Base-by-base conservation (phyloP, 805 yeast species). In the Priceomyces carsonii region DNA sequence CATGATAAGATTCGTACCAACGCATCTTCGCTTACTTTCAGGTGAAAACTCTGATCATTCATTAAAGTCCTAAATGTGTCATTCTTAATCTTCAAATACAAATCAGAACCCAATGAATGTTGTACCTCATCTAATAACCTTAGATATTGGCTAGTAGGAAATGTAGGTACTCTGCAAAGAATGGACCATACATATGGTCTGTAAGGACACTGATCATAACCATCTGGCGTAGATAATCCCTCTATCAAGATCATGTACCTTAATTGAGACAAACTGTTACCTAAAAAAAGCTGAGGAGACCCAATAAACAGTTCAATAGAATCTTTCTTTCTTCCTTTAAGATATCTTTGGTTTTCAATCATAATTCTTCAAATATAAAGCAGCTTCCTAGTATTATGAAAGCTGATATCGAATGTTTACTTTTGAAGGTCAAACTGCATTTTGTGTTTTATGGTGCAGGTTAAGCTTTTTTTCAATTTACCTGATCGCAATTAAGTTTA, bases 1-100 rank as follows among this genome's bases (percentile, higher is more conserved):
- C 85, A 80, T 20, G 85, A 82, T 17, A 89, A 67, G 3, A 88
- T 63, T 29, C 96, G 61, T 7, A 82, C 71, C 27, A 89, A 59
- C 1, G 85, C 62, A 3, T 75, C 78, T 50, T 87, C 95, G n/a
- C 77, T 58, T 2, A 88, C 95, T 36, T 72, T 73, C 31, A 62
- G 60, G 38, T 77, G 79, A 61, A 88, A 89, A 10, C 58, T 54
- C 17, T 67, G 62, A 52, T 89, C 95, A 23, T 86, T 82, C 57
- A 85, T 82, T 45, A 89, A 69, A 0, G 96, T 89, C 39, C 96
- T 64, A 48, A 87, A 87, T 1, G 95, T 84, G 52, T 89, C 96
- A 55, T 89, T 85, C 39, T 80, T 74, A 39, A 89, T 88, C 59
- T 89, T 89, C 23, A 73, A 63, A 38, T 80, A 79, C 6, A 79